Evolutionary conservation across 176 grass and related monocot genomes (phyloP), one percentile per base, ranked within the genome.

Genomic region (Juncus effusus): DNA sequence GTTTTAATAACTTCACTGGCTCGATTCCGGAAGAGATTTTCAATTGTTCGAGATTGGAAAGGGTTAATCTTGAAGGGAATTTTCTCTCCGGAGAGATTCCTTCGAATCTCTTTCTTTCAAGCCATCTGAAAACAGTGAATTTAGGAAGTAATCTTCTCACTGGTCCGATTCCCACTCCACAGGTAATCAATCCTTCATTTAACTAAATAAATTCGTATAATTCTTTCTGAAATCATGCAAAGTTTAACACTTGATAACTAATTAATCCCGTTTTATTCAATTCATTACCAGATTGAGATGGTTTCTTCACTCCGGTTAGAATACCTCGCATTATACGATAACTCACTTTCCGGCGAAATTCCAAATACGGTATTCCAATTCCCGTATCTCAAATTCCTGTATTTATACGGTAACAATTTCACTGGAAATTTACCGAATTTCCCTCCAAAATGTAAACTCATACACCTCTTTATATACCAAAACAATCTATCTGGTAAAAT

Each of bases 1-100:
- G 82, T 69, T 8, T 13, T 39, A 95, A 89, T 72, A 4, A 4
- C 9, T 69, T 95, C 64, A 59, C 61, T 7, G 90, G 90, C 3
- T 13, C 51, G 4, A 54, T 95, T 49, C 90, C 90, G 4, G 38
- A 47, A 1, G 55, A 68, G 7, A 79, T 95, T 56, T 58, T 67
- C 42, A 63, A 72, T 11, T 86, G 85, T 63, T 64, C 82, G 50
- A 61, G 54, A 3, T 61, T 95, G 4, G 2, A 56, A 40, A 37
- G 56, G 2, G 55, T 95, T 60, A 5, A 81, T 14, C 80, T 95
- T 60, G 45, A 19, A 13, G n/a, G 44, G 35, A 95, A 95, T 52
- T n/a, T 8, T 49, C 77, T 95, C 57, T 66, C 77, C 0, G 90
- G 86, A 0, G 8, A 2, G 13, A 35, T 95, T 13, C 86, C 83